Evolutionary conservation across 176 grass and related monocot genomes (phyloP).

Genomic region (Lolium multiflorum): DNA sequence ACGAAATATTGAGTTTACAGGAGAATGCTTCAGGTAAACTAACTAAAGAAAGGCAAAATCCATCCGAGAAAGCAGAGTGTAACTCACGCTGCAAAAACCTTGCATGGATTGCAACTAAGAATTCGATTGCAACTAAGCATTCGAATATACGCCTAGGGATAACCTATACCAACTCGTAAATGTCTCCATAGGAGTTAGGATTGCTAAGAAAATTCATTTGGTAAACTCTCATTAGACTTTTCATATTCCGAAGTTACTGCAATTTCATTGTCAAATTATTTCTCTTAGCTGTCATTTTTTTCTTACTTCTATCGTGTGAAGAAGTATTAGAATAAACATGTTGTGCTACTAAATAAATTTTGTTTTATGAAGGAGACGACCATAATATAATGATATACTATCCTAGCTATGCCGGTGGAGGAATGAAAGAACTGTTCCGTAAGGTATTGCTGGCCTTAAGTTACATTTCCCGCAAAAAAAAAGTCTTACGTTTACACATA

Average conservation of each 20-base stretch:
- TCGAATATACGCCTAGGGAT: neutral
- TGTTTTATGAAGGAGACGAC: constrained; percentile 77
- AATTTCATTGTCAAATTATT: constrained; percentile 23
- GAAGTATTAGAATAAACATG: constrained; percentile 32
- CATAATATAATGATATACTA: constrained; percentile 99
- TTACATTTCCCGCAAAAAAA: neutral
- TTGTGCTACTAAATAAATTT: constrained; percentile 38
- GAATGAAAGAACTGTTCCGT: constrained; percentile 96
- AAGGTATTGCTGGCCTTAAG: constrained; percentile 62
- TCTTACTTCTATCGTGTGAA: constrained; percentile 25
- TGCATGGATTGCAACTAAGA: neutral
- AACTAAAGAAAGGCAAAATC: constrained; percentile 6
- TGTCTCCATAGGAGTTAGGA: neutral
- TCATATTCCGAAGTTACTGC: neutral
- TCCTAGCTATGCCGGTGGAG: constrained; percentile 98
- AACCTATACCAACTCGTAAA: neutral
- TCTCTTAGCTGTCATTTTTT: constrained; percentile 2
- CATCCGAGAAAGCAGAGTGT: neutral
- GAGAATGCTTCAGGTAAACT: constrained; percentile 27
- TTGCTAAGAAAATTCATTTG: too few species aligned
- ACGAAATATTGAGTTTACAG: constrained; percentile 15
- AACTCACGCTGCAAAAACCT: constrained; percentile 14
- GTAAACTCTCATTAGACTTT: too few species aligned
- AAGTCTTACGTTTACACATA: neutral
- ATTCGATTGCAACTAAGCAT: neutral